phyloP scores from a whole-genome alignment of 345 rosid species.

The Syzygium aromaticum region DNA sequence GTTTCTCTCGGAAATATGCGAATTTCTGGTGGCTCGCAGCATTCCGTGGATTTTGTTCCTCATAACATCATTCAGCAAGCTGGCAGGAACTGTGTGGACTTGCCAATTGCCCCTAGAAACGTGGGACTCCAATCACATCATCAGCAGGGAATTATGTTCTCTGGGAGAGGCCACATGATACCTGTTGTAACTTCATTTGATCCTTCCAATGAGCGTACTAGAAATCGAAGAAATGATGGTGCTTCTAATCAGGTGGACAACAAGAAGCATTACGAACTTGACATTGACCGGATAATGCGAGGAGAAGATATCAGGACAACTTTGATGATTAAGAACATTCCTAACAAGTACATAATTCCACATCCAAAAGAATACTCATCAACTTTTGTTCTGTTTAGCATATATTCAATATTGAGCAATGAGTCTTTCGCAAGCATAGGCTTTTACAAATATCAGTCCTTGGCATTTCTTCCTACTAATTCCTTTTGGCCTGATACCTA shows the following conservation, averaged over 20 bases:
- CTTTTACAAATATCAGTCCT: not conserved
- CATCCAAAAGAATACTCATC: not conserved
- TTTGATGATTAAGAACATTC: conserved; percentile 73
- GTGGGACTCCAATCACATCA: conserved; percentile 38
- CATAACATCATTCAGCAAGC: conserved; percentile 22
- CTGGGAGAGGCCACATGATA: conserved; percentile 30
- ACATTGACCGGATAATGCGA: conserved; percentile 38
- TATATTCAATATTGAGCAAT: not conserved
- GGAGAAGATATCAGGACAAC: conserved; percentile 66
- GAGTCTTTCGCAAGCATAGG: not conserved
- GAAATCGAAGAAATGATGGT: conserved; percentile 52
- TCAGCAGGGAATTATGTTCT: conserved; percentile 28
- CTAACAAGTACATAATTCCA: conserved; percentile 48
- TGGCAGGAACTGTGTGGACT: conserved; percentile 27
- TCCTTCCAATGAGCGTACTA: conserved; percentile 35
- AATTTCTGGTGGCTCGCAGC: conserved; percentile 26
- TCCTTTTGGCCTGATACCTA: not conserved
- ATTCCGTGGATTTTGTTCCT: conserved; percentile 29
- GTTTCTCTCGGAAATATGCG: conserved; percentile 49
- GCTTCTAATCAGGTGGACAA: conserved; percentile 30
- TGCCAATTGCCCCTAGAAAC: conserved; percentile 21
- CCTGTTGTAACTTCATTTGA: conserved; percentile 26
- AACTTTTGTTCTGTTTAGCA: not conserved
- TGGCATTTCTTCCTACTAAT: not conserved
- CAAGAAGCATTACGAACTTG: conserved; percentile 61